Conservation (phyloP, 2,329 filamentous ascomycete genomes). For the Taxawa tesnikishii region DNA sequence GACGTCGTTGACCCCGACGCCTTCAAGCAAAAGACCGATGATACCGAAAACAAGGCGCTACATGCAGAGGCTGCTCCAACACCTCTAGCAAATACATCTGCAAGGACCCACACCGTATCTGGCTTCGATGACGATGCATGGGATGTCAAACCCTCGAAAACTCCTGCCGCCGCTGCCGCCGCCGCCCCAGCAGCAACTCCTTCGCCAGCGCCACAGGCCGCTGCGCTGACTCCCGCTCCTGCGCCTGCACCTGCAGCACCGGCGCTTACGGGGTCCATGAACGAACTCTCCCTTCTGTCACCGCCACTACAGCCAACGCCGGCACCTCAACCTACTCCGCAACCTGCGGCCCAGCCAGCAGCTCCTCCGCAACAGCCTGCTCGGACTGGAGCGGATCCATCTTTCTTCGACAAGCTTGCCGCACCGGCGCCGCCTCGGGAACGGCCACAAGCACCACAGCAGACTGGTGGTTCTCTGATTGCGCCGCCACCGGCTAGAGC, state of each 20-base stretch:
- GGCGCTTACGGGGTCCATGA: slow-evolving; percentile 56
- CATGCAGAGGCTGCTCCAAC: slow-evolving; percentile 35
- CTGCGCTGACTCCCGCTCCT: slow-evolving; percentile 22
- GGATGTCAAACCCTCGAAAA: slow-evolving; percentile 78
- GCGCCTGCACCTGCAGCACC: slow-evolving; percentile 30
- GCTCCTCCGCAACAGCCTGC: slow-evolving; percentile 27
- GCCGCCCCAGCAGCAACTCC: slow-evolving; percentile 23
- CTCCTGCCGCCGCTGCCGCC: slow-evolving; percentile 25
- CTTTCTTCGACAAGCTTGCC: slow-evolving; percentile 38
- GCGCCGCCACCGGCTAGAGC: slow-evolving; percentile 70
- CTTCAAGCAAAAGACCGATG: slow-evolving; percentile 51
- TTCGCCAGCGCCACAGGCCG: slow-evolving; percentile 14
- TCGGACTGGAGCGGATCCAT: slow-evolving; percentile 24
- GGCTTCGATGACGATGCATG: slow-evolving; percentile 96
- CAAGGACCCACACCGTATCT: slow-evolving; percentile 34
- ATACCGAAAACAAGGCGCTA: slow-evolving; percentile 25
- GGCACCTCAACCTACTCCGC: slow-evolving; percentile 31
- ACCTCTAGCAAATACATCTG: slow-evolving; percentile 34
- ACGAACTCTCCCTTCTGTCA: slow-evolving; percentile 53
- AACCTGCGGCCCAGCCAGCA: slow-evolving; percentile 19
- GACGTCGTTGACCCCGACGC: slow-evolving; percentile 81
- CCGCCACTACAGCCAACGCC: slow-evolving; percentile 45
- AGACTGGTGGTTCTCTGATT: slow-evolving; percentile 45
- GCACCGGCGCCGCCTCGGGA: slow-evolving; percentile 15
- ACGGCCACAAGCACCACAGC: slow-evolving; percentile 9